phyloP scores from a whole-genome alignment of 2,329 filamentous ascomycete genomes.

The Hypoxylon sp. region DNA sequence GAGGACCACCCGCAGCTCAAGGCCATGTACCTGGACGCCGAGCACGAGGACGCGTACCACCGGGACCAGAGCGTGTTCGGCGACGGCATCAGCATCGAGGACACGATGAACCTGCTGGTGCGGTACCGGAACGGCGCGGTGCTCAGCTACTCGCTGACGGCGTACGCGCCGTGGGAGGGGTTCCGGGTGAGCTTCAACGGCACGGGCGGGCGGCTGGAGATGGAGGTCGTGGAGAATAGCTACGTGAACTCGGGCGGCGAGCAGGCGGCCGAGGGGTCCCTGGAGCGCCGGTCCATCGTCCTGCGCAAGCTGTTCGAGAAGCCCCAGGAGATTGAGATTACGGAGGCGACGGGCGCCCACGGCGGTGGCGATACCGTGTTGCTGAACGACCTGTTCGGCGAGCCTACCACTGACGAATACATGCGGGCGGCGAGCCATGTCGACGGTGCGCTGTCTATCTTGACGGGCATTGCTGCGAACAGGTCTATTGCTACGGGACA shows the following conservation, averaged over 20 bases:
- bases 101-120: constrained; percentile 71
- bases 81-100: constrained; percentile 73
- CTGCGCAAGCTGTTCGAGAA: constrained; percentile 68
- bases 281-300: constrained; percentile 62
- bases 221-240: constrained; percentile 71
- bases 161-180: constrained; percentile 73
- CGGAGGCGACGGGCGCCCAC: constrained; percentile 65
- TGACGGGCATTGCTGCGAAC: constrained; percentile 71
- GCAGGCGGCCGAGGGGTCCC: constrained; percentile 64
- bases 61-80: constrained; percentile 72
- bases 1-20: constrained; percentile 65
- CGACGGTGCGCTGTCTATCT: constrained; percentile 68
- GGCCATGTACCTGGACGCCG: constrained; percentile 70
- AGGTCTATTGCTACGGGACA: constrained; percentile 67
- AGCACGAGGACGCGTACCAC: constrained; percentile 72
- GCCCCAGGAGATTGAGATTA: constrained; percentile 65
- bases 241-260: constrained; percentile 72
- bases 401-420: constrained; percentile 62
- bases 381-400: constrained; percentile 68
- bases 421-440: constrained; percentile 68
- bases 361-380: constrained; percentile 70
- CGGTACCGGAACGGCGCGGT: constrained; percentile 67
- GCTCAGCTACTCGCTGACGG: constrained; percentile 69
- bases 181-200: constrained; percentile 70
- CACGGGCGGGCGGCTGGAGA: constrained; percentile 68